Evolutionary conservation across 129 eudicot genomes (phyloP), one percentile per base, ranked within the genome.

Genomic region (Chrysanthemum seticuspe): DNA sequence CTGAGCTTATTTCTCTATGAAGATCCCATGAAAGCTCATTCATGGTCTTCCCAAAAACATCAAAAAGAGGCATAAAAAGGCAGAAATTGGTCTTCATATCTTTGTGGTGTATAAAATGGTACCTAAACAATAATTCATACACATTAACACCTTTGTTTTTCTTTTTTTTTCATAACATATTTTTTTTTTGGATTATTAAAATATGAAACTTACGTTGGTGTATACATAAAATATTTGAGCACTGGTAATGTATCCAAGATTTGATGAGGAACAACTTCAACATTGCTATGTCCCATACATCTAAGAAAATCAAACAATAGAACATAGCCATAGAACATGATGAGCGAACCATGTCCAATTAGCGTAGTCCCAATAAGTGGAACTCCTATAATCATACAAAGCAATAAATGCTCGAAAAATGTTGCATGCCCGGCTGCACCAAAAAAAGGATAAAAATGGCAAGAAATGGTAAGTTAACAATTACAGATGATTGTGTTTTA

Each of bases 21-120:
- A 91, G 80, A 53, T 84, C 83, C 97, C 97, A 87, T 12, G 89
- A 83, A 19, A 15, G 48, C 59, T 82, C 58, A 65, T 87, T 80
- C 74, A 84, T 73, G 51, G 95, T 91, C 50, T 85, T 84, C n/a
- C 89, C 90, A 23, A 91, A 63, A 45, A 59, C 75, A 71, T 91
- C 97, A 76, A 74, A 91, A 62, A 87, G 50, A 58, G 97, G 95
- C 88, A 91, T 85, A 71, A 91, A 91, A 69, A 91, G 88, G 78
- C 97, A 91, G 70, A 87, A 91, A 76, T 91, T 91, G 50, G 95
- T 81, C 70, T 54, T 65, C 88, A 79, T 85, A 76, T 85, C 86
- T 18, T 8, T 73, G 68, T 84, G 97, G 76, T 91, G 97, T 51
- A 91, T 79, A 67, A 70, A 74, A 74, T 87, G 95, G 76, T 90